Evolutionary conservation across 2,329 filamentous ascomycete genomes (phyloP).

Genomic region (Colletotrichum chrysophilum): DNA sequence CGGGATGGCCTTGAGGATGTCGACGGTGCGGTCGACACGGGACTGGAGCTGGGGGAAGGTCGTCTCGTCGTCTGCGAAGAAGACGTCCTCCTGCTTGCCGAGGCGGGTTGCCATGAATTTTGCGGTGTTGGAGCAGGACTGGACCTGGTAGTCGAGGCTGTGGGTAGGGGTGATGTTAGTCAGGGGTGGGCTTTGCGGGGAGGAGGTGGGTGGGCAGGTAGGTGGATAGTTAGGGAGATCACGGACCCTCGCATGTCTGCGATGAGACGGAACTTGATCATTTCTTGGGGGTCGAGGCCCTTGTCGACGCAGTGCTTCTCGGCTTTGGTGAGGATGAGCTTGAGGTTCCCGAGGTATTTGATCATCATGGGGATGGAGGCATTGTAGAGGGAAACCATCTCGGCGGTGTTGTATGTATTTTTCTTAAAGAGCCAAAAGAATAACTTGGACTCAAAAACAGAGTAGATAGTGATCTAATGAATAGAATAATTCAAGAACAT

Average conservation of each 20-base stretch:
- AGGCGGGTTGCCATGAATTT: slow-evolving; percentile 24
- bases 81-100: slow-evolving; percentile 1
- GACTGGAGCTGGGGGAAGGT: slow-evolving; percentile 14
- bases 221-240: not conserved
- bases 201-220: not conserved
- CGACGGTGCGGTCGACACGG: slow-evolving; percentile 25
- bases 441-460: rapidly evolving
- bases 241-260: slow-evolving; percentile 25
- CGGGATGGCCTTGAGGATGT: slow-evolving; percentile 33
- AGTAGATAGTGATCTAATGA: not conserved
- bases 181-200: not conserved
- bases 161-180: not conserved
- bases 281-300: slow-evolving; percentile 19
- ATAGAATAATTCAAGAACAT: not conserved
- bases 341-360: slow-evolving; percentile 31
- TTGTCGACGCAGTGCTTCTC: slow-evolving; percentile 10
- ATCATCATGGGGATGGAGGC: slow-evolving; percentile 28
- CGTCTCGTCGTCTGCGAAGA: slow-evolving; percentile 22
- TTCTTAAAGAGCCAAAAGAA: not conserved
- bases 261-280: slow-evolving; percentile 23
- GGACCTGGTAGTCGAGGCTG: slow-evolving; percentile 26
- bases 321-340: slow-evolving; percentile 23
- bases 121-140: slow-evolving; percentile 24
- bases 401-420: not conserved
- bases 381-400: slow-evolving; percentile 14